Evolutionary conservation across 2,329 filamentous ascomycete genomes (phyloP).

Genomic region (Pestalotiopsis sp.): DNA sequence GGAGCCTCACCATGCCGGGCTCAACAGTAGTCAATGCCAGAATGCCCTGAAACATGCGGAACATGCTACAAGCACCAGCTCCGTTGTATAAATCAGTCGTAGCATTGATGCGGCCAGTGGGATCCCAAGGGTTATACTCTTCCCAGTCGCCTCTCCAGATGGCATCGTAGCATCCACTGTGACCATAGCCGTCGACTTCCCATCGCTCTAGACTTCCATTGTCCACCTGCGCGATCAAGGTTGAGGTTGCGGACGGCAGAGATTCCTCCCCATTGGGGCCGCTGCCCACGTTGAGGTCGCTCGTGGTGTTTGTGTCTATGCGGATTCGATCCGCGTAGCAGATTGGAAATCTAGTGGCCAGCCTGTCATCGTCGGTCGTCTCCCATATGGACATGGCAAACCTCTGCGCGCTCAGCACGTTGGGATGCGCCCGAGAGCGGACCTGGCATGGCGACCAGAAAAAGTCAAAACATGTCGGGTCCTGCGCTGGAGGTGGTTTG

Average conservation of each 20-base stretch:
- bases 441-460: constrained; percentile 76
- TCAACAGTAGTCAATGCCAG: constrained; percentile 56
- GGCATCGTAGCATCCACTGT: constrained; percentile 56
- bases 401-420: constrained; percentile 64
- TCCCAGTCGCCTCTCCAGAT: constrained; percentile 60
- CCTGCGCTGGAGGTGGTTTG: constrained; percentile 60
- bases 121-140: constrained; percentile 59
- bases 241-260: constrained; percentile 39
- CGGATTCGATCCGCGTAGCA: constrained; percentile 72
- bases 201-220: constrained; percentile 73
- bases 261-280: constrained; percentile 28
- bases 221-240: constrained; percentile 68
- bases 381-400: constrained; percentile 73
- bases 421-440: constrained; percentile 67
- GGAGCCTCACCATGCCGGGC: constrained; percentile 49
- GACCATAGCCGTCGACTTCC: constrained; percentile 70
- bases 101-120: constrained; percentile 53
- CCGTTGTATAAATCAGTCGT: constrained; percentile 62
- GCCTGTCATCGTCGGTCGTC: constrained; percentile 52
- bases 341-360: constrained; percentile 64
- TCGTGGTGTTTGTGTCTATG: constrained; percentile 59
- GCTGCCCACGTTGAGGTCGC: constrained; percentile 33
- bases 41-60: constrained; percentile 63
- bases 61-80: constrained; percentile 59
- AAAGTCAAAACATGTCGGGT: constrained; percentile 72